Conservation (phyloP, 2,329 filamentous ascomycete species). For the Chrysoporthe cubensis region DNA sequence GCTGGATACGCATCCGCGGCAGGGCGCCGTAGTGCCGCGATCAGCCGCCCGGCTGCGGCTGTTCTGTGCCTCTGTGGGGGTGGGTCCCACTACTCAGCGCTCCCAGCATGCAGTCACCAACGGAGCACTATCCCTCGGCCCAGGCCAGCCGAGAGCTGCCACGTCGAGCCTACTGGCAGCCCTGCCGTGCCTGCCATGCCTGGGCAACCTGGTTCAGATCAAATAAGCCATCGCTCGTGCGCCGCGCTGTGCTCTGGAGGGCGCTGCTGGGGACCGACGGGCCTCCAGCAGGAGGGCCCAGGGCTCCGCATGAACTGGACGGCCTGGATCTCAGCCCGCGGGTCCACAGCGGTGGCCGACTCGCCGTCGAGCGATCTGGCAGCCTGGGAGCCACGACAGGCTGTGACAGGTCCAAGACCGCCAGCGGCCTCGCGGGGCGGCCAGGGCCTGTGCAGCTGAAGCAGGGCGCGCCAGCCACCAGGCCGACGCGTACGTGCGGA, state of each 20-base stretch:
- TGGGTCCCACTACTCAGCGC: neutral
- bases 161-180: neutral
- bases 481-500: neutral
- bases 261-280: too few species aligned
- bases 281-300: neutral
- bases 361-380: neutral
- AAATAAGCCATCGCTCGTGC: neutral
- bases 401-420: neutral
- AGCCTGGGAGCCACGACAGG: neutral
- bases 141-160: neutral
- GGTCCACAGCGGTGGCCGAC: neutral
- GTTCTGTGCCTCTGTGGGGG: slow-evolving; percentile 8
- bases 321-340: neutral
- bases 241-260: neutral
- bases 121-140: neutral
- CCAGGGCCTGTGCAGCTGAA: neutral
- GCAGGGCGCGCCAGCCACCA: neutral
- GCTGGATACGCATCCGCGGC: neutral
- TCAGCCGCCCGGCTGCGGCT: slow-evolving; percentile 5
- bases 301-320: neutral
- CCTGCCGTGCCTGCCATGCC: neutral
- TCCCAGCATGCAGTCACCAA: too few species aligned
- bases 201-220: neutral
- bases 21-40: slow-evolving; percentile 3
- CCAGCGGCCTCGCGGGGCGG: neutral